Evolutionary conservation across 441 rosid species (phyloP), one percentile per base, ranked within the genome.

Genomic region (Raphanus hybrid): DNA sequence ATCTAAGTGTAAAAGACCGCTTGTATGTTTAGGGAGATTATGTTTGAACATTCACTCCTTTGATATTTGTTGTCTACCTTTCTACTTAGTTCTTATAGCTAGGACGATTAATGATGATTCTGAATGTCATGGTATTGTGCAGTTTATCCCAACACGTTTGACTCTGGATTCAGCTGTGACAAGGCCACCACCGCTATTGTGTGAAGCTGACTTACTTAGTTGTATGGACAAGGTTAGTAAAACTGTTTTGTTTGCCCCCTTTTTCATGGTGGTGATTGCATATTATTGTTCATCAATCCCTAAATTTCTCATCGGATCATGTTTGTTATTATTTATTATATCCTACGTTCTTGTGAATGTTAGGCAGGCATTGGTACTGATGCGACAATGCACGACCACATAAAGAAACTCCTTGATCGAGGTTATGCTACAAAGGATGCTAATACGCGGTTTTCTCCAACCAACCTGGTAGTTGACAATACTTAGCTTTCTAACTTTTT

Each of bases 321-420:
- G 41, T 69, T 73, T 50, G 39, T 16, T 41, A 57, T 23, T 59
- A 6, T 37, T 26, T 64, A 18, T 52, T 69, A 67, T 41, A 43
- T 43, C 11, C 1, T 43, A n/a, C 11, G 50, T 43, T 71, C 29
- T 64, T 81, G 52, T 73, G 69, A 73, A 26, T 71, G 3, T 67
- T 74, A 96, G 99, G 99, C 97, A 0, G 97, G 97, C 59, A 96
- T 96, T 83, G 99, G 99, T 67, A 96, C 98, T 0, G 99, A 93
- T 83, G 98, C 99, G 77, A 96, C 99, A 32, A 96, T 96, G 99
- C 99, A 96, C 70, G 99, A 96, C 78, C 99, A 96, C 86, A 96
- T 96, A 64, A 89, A 96, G 83, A 96, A 96, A 90, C 86, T 96
- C 80, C 97, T 93, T 50, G 99, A 95, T 90, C 89, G 98, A 70